Evolutionary conservation across 2,329 filamentous ascomycete genomes (phyloP).

Genomic region (Alternaria conjuncta): DNA sequence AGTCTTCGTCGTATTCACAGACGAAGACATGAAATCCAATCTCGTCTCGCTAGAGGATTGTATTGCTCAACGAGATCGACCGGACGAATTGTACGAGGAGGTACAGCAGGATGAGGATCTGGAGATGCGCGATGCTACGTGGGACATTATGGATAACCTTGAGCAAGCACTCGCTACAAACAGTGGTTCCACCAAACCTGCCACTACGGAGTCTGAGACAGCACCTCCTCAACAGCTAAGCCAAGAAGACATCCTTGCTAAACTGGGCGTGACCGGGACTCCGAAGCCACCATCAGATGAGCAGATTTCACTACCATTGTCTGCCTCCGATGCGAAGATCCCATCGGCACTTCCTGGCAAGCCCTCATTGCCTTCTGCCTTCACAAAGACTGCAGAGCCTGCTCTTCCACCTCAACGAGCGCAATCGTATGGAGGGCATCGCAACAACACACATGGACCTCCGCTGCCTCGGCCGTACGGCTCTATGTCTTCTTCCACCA

Average conservation of each 20-base stretch:
- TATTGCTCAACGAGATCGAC: constrained; percentile 48
- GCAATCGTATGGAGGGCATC: constrained; percentile 31
- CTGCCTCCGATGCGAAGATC: constrained; percentile 14
- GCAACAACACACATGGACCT: constrained; percentile 15
- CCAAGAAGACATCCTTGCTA: constrained; percentile 48
- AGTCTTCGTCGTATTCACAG: constrained; percentile 56
- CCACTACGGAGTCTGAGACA: not conserved
- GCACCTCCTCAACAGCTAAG: constrained; percentile 20
- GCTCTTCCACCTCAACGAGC: constrained; percentile 22
- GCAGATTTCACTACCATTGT: constrained; percentile 17
- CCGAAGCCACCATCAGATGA: constrained; percentile 44
- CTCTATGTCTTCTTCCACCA: constrained; percentile 27
- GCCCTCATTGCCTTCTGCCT: constrained; percentile 15
- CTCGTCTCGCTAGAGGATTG: constrained; percentile 54
- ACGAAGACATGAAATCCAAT: constrained; percentile 44
- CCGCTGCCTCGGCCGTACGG: constrained; percentile 33
- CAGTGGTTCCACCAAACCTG: constrained; percentile 16
- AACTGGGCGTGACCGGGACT: constrained; percentile 46
- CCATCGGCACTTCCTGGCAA: constrained; percentile 25
- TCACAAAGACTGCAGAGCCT: not conserved
- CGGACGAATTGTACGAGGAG: constrained; percentile 36
- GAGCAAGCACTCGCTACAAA: constrained; percentile 46
- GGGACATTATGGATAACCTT: constrained; percentile 50
- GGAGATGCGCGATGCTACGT: constrained; percentile 43
- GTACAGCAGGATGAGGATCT: constrained; percentile 36